Evolutionary conservation across 805 yeast genomes (phyloP).

Genomic region (Zygoascus ofunaensis): DNA sequence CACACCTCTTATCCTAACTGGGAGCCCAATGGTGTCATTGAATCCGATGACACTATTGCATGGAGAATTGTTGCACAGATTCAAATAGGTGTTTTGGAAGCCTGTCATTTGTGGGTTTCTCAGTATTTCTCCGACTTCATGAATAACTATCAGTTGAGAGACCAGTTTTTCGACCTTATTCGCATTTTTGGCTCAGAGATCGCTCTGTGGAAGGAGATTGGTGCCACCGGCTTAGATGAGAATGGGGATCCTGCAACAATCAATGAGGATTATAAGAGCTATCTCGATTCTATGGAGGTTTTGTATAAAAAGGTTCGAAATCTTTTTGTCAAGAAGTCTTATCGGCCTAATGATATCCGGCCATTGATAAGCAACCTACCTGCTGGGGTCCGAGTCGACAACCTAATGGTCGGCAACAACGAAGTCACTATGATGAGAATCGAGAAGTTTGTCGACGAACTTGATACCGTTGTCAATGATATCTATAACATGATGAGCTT

Average conservation of each 20-base stretch:
- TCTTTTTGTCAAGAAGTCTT: slow-evolving; percentile 35
- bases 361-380: slow-evolving; percentile 14
- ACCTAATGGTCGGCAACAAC: slow-evolving; percentile 13
- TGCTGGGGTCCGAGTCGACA: slow-evolving; percentile 15
- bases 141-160: slow-evolving; percentile 53
- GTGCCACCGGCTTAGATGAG: not conserved
- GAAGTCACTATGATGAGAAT: slow-evolving; percentile 26
- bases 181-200: slow-evolving; percentile 62
- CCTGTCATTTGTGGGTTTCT: slow-evolving; percentile 57
- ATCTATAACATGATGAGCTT: slow-evolving; percentile 48
- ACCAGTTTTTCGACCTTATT: slow-evolving; percentile 52
- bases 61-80: slow-evolving; percentile 65
- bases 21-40: slow-evolving; percentile 19
- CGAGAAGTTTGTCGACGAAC: slow-evolving; percentile 49
- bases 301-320: slow-evolving; percentile 61
- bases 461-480: slow-evolving; percentile 54
- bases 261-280: slow-evolving; percentile 16
- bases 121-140: slow-evolving; percentile 70
- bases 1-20: slow-evolving; percentile 18
- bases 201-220: slow-evolving; percentile 20
- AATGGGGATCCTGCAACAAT: slow-evolving; percentile 5
- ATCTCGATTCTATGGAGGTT: slow-evolving; percentile 24
- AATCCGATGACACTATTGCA: slow-evolving; percentile 41
- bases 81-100: slow-evolving; percentile 74
- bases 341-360: slow-evolving; percentile 26